Percentiles rank a stretch among this genome's conserved stretches.
phyloP scores from a whole-genome alignment of 805 yeast species.

The Lipomyces lipofer region DNA sequence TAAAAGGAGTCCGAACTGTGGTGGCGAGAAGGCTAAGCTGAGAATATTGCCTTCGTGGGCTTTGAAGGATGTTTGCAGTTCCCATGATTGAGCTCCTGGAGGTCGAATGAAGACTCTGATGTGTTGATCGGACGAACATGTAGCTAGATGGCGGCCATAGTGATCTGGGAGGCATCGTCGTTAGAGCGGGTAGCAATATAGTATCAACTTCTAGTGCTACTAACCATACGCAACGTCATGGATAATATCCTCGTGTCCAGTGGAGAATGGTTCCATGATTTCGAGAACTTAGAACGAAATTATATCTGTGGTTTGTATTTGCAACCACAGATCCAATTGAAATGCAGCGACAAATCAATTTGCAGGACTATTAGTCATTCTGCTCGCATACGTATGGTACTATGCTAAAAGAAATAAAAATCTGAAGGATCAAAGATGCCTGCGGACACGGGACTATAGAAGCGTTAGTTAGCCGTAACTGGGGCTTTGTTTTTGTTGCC shows the following conservation, averaged over 20 bases:
- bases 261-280: slow-evolving; percentile 68
- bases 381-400: no score
- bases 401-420: no score
- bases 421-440: no score
- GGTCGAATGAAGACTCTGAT: slow-evolving; percentile 83
- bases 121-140: slow-evolving; percentile 93
- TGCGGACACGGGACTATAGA: no score
- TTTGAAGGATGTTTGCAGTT: slow-evolving; percentile 83
- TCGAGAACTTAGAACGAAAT: no score
- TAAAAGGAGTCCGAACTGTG: slow-evolving; percentile 83
- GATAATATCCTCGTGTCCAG: slow-evolving; percentile 91
- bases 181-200: neutral
- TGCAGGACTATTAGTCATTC: no score
- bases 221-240: slow-evolving; percentile 80
- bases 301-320: no score
- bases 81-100: slow-evolving; percentile 66
- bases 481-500: no score
- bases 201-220: neutral
- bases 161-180: slow-evolving; percentile 48
- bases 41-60: slow-evolving; percentile 92
- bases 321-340: no score
- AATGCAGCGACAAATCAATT: no score
- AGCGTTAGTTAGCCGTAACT: no score
- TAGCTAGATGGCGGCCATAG: slow-evolving; percentile 89
- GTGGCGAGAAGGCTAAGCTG: slow-evolving; percentile 87